Evolutionary conservation across 345 rosid genomes (phyloP).

Genomic region (Murraya koenigii): DNA sequence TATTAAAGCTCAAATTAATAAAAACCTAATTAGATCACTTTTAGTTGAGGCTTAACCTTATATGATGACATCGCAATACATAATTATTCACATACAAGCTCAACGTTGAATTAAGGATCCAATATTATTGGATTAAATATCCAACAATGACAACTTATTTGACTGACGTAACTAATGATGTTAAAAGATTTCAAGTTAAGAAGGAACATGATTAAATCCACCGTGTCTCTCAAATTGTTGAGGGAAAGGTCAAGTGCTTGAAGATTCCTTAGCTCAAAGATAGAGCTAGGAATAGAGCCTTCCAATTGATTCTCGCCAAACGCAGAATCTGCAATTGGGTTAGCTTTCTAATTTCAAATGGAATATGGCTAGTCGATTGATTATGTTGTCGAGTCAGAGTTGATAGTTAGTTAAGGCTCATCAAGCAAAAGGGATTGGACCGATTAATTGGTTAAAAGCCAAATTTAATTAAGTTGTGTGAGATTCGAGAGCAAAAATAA

Average conservation of each 20-base stretch:
- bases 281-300: background rate
- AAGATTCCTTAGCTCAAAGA: background rate
- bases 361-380: background rate
- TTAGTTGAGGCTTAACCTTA: too few species aligned
- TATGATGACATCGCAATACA: too few species aligned
- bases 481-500: too few species aligned
- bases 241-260: too few species aligned
- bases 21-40: too few species aligned
- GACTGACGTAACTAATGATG: background rate
- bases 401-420: background rate
- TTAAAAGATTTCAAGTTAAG: background rate
- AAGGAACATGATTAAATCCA: constrained; percentile 4
- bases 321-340: background rate
- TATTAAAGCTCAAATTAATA: too few species aligned
- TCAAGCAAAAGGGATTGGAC: constrained; percentile 16
- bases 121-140: too few species aligned
- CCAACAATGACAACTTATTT: constrained; percentile 7
- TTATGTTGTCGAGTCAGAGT: background rate
- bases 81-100: too few species aligned
- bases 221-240: constrained; percentile 15
- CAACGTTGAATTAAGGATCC: too few species aligned
- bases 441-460: too few species aligned
- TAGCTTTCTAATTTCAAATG: background rate
- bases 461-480: too few species aligned
- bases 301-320: too few species aligned